Evolutionary conservation across 2,329 filamentous ascomycete species (phyloP), one percentile per base, ranked within the genome.

Genomic region (Ampelomyces quisqualis): DNA sequence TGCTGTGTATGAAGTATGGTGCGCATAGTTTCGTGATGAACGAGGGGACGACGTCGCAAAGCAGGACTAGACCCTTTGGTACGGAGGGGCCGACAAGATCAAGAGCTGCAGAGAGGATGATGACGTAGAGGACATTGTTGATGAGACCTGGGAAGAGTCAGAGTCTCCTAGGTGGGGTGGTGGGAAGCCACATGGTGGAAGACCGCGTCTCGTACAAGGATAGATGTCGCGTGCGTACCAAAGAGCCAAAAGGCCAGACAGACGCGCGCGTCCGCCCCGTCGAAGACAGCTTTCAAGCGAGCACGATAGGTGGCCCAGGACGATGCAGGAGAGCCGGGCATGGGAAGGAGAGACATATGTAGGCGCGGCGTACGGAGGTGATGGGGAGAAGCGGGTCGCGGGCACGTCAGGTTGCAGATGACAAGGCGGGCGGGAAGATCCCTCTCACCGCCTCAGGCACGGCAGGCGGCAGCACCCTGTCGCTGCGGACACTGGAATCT

Each of bases 41-140:
- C 8, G 88, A 90, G 2, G 93, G 93, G 15, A 95, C 75, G 39
- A 97, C 89, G 67, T 96, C 90, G 65, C 90, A 90, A 48, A 97
- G 86, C 39, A 97, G 84, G 40, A 98, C 91, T 41, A 94, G 80
- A 56, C 88, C 89, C 69, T 97, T 97, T 34, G 93, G 93, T 1
- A 96, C 77, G 51, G 76, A 68, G 21, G 88, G 85, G 23, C 91
- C 91, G 57, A 97, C 93, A 47, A 98, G 86, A 62, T 98, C 93
- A 59, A 96, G 86, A 3, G 93, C 93, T 23, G 93, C 88, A 20
- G 90, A 94, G 60, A 98, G 85, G 64, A 97, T 93, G 67, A 97
- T 88, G 40, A 97, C 91, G 70, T 96, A 97, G 71, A 96, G 86
- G 55, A 97, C 88, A 73, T 97, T 97, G 71, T 98, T 97, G 66